Percentiles rank a stretch among this genome's conserved stretches.
phyloP scores from a whole-genome alignment of 2,329 filamentous ascomycete genomes.

The Cercospora citrullina region DNA sequence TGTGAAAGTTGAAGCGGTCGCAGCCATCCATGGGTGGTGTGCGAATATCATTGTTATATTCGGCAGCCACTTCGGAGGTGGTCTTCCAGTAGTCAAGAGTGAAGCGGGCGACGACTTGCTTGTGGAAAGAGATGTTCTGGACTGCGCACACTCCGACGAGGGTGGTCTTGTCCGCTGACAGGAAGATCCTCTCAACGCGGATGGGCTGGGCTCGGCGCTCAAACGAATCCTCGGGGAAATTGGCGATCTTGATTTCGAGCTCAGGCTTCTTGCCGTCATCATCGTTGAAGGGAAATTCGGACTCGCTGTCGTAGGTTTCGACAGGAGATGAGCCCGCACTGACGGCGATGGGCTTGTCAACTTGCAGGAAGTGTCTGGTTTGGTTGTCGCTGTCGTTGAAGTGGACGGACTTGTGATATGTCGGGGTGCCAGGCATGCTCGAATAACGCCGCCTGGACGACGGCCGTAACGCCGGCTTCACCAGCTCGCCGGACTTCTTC shows the following conservation, averaged over 20 bases:
- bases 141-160: conserved; percentile 82
- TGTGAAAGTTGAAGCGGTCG: conserved; percentile 91
- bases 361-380: conserved; percentile 90
- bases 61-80: conserved; percentile 88
- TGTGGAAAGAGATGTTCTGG: conserved; percentile 86
- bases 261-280: conserved; percentile 61
- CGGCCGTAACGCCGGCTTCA: conserved; percentile 83
- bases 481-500: conserved; percentile 97
- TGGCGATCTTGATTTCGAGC: conserved; percentile 83
- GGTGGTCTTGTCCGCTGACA: conserved; percentile 84
- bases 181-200: conserved; percentile 80
- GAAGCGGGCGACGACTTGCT: conserved; percentile 86
- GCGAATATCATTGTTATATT: conserved; percentile 77
- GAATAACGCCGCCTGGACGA: conserved; percentile 79
- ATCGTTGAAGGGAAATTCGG: conserved; percentile 79
- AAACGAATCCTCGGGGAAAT: conserved; percentile 72
- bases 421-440: conserved; percentile 96
- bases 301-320: conserved; percentile 82
- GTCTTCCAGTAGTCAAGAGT: conserved; percentile 99
- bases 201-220: conserved; percentile 66
- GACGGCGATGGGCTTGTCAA: conserved; percentile 92
- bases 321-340: conserved; percentile 91
- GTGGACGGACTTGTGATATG: conserved; percentile 95
- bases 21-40: conserved; percentile 63
- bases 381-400: conserved; percentile 97